Evolutionary conservation across 164 flowering plant genomes (phyloP).

Genomic region (Liriodendron chinense): DNA sequence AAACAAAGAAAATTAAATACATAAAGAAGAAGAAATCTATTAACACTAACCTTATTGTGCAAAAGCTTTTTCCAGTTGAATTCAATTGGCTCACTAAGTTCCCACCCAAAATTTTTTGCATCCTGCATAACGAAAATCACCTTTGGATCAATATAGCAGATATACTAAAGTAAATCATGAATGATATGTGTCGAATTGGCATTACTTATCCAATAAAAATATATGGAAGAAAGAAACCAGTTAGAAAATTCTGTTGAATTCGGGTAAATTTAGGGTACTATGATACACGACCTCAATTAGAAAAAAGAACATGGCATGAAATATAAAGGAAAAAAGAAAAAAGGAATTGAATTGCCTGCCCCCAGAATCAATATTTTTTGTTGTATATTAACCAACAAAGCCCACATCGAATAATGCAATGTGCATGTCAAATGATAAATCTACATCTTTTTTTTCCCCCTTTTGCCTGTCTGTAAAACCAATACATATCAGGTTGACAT

Average conservation of each 20-base stretch:
- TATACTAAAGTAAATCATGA: background rate
- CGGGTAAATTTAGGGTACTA: too few relatives aligned
- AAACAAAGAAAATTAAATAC: background rate
- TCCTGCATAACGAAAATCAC: slow-evolving; percentile 49
- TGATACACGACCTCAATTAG: too few relatives aligned
- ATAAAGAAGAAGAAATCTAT: background rate
- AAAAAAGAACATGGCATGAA: too few relatives aligned
- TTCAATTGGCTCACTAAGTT: slow-evolving; percentile 63
- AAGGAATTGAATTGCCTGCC: too few relatives aligned
- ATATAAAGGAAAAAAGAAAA: too few relatives aligned
- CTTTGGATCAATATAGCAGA: background rate
- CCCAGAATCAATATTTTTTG: too few relatives aligned
- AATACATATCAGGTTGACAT: too few relatives aligned
- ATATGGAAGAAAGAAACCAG: background rate
- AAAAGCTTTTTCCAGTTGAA: slow-evolving; percentile 89
- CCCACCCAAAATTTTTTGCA: slow-evolving; percentile 92
- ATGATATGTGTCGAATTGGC: background rate
- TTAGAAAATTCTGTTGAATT: background rate
- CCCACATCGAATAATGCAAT: too few relatives aligned
- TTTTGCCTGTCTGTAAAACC: too few relatives aligned
- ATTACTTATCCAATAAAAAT: background rate
- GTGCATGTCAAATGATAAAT: too few relatives aligned
- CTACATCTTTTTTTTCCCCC: too few relatives aligned
- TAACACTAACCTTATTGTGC: slow-evolving; percentile 68
- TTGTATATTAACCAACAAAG: too few relatives aligned